Evolutionary conservation across 352 stramenopile species (phyloP).

Genomic region (Phytophthora meadii): DNA sequence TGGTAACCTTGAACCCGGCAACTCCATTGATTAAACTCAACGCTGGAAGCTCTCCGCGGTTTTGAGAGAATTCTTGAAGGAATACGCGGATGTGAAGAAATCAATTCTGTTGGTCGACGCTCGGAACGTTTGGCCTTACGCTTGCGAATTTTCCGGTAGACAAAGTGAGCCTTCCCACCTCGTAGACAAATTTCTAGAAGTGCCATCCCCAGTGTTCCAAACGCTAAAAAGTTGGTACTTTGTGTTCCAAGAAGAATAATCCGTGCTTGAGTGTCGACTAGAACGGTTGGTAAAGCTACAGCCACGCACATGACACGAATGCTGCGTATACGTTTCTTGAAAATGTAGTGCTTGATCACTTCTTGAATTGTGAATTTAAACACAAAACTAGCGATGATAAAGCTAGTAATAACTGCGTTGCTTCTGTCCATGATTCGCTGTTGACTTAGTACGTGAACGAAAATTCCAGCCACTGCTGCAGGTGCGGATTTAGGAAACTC

Average conservation of each 20-base stretch:
- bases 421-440: slow-evolving; percentile 14
- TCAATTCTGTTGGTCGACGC: neutral
- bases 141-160: slow-evolving; percentile 23
- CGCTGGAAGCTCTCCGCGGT: neutral
- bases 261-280: slow-evolving; percentile 52
- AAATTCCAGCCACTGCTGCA: slow-evolving; percentile 23
- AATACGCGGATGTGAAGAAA: neutral
- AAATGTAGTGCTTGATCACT: slow-evolving; percentile 30
- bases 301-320: slow-evolving; percentile 41
- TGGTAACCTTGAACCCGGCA: slow-evolving; percentile 22
- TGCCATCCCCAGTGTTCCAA: slow-evolving; percentile 37
- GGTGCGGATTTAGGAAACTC: slow-evolving; percentile 22
- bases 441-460: slow-evolving; percentile 32
- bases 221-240: slow-evolving; percentile 15
- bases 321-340: slow-evolving; percentile 33
- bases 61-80: neutral
- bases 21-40: slow-evolving; percentile 22
- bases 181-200: slow-evolving; percentile 41
- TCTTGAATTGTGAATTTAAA: slow-evolving; percentile 52
- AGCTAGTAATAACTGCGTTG: slow-evolving; percentile 9
- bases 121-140: slow-evolving; percentile 6
- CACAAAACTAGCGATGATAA: slow-evolving; percentile 25
- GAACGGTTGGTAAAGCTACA: slow-evolving; percentile 43
- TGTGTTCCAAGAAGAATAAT: slow-evolving; percentile 42
- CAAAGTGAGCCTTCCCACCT: slow-evolving; percentile 20